Evolutionary conservation across 2,329 filamentous ascomycete genomes (phyloP).

Genomic region (Hypoxylon sp.): DNA sequence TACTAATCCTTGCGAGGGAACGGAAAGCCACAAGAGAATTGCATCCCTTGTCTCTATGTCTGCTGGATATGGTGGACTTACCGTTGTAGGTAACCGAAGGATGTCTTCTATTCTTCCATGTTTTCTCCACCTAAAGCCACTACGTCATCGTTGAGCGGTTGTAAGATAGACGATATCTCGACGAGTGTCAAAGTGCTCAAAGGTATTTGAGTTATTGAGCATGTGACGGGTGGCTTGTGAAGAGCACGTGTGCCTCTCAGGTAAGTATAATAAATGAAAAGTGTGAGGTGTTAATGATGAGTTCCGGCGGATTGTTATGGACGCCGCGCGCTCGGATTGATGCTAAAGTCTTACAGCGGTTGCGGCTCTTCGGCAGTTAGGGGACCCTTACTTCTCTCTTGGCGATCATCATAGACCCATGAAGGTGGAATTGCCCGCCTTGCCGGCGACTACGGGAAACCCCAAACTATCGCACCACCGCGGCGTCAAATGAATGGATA

Average conservation of each 20-base stretch:
- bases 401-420: slow-evolving; percentile 12
- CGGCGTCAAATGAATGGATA: slow-evolving; percentile 4
- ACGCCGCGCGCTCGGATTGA: slow-evolving; percentile 10
- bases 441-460: slow-evolving; percentile 3
- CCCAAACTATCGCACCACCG: slow-evolving; percentile 2
- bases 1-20: background rate
- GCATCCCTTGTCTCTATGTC: background rate
- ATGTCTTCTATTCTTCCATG: background rate
- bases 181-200: background rate
- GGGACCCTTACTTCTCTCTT: slow-evolving; percentile 12
- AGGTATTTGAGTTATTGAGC: background rate
- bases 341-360: slow-evolving; percentile 22
- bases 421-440: slow-evolving; percentile 1
- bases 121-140: background rate
- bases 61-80: background rate
- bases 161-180: background rate
- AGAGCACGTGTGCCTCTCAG: background rate
- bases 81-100: background rate
- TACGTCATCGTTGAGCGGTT: background rate
- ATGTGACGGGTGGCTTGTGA: background rate
- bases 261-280: slow-evolving; percentile 1
- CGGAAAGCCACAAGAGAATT: background rate
- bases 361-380: slow-evolving; percentile 12
- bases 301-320: background rate
- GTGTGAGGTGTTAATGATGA: slow-evolving; percentile 10